phyloP scores from a whole-genome alignment of 2,329 filamentous ascomycete genomes.

The Aspergillus intermedius region DNA sequence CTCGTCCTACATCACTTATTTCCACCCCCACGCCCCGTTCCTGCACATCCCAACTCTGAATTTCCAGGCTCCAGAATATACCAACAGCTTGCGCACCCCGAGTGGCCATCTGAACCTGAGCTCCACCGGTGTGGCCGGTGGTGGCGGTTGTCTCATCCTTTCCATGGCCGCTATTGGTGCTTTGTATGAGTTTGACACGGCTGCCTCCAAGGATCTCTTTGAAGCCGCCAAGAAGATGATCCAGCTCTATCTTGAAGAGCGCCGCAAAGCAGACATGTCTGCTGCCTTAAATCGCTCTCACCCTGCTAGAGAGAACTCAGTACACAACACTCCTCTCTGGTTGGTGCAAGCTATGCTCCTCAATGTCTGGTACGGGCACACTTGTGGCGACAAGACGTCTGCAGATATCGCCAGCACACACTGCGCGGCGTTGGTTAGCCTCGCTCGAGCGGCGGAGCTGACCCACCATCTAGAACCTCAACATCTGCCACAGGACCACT shows the following conservation, averaged over 20 bases:
- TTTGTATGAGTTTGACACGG: slow-evolving; percentile 78
- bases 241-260: slow-evolving; percentile 82
- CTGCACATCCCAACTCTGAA: slow-evolving; percentile 85
- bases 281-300: slow-evolving; percentile 50
- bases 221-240: slow-evolving; percentile 95
- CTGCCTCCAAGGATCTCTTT: slow-evolving; percentile 76
- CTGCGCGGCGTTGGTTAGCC: slow-evolving; percentile 80
- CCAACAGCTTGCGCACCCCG: slow-evolving; percentile 54
- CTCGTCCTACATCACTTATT: slow-evolving; percentile 80
- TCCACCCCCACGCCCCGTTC: slow-evolving; percentile 93
- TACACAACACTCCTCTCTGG: slow-evolving; percentile 79
- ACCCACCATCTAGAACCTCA: slow-evolving; percentile 42
- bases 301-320: slow-evolving; percentile 52
- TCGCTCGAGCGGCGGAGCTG: slow-evolving; percentile 82
- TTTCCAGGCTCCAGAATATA: slow-evolving; percentile 70
- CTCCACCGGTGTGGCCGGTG: slow-evolving; percentile 57
- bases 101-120: slow-evolving; percentile 46
- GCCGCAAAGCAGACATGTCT: slow-evolving; percentile 74
- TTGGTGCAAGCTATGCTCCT: slow-evolving; percentile 94
- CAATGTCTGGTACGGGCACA: slow-evolving; percentile 92
- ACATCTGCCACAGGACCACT: slow-evolving; percentile 31
- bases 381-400: slow-evolving; percentile 83
- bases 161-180: slow-evolving; percentile 84
- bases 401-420: slow-evolving; percentile 91
- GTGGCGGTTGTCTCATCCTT: slow-evolving; percentile 77